A percentile compares a stretch with the other conserved stretches of the same genome.
Conservation (phyloP, 768 basidiomycete species). For the Rhodotorula paludigena region DNA sequence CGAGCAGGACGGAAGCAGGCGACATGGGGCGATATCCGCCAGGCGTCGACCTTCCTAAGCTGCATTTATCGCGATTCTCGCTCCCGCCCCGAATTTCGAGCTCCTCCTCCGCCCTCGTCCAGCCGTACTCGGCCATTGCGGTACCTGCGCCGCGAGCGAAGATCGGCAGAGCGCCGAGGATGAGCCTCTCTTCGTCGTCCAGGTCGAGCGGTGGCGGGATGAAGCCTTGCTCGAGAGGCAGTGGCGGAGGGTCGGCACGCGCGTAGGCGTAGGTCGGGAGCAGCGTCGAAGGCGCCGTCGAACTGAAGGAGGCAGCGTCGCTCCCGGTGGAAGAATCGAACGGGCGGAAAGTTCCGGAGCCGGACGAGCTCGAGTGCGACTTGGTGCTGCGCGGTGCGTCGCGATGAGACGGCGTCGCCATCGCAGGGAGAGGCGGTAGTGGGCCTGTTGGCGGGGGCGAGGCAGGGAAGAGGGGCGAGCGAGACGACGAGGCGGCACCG, state of each 20-base stretch:
- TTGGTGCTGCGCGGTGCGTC: too few species aligned
- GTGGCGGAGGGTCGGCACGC: too few species aligned
- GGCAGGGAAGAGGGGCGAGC: too few species aligned
- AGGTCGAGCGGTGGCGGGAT: neutral
- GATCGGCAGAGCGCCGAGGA: neutral
- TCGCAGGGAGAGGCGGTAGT: too few species aligned
- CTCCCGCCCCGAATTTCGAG: neutral
- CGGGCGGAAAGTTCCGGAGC: too few species aligned
- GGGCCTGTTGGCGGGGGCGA: too few species aligned
- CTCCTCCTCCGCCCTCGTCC: too few species aligned
- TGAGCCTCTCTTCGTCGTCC: neutral
- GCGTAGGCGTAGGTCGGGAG: neutral
- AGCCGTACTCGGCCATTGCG: neutral
- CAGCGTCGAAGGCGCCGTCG: neutral
- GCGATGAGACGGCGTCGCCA: too few species aligned
- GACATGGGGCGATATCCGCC: too few species aligned
- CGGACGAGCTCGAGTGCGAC: too few species aligned
- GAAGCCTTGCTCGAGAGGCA: neutral
- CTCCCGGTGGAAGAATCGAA: neutral
- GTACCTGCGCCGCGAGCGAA: neutral
- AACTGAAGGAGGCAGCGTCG: fast-evolving
- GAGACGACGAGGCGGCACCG: too few species aligned
- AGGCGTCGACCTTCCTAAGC: neutral
- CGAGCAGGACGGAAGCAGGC: too few species aligned
- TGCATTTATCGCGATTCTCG: neutral